phyloP scores from a whole-genome alignment of 208 protist species.

The Acanthamoeba healyi region DNA sequence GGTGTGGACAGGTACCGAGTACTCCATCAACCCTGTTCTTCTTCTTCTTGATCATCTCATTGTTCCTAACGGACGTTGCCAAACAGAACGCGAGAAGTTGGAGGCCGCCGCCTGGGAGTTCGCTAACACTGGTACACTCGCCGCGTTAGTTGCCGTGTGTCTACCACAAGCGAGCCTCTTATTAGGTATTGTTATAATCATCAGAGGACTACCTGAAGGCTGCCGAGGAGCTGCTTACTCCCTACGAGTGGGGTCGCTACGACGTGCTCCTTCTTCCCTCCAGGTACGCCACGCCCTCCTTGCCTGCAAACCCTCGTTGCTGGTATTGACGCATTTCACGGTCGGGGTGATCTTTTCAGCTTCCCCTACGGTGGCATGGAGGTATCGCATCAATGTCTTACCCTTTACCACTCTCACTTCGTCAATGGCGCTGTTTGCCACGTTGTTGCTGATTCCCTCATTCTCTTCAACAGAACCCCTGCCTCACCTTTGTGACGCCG shows the following conservation, averaged over 20 bases:
- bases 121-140: slow-evolving; percentile 82
- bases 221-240: slow-evolving; percentile 87
- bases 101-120: slow-evolving; percentile 91
- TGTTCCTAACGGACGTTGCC: too few relatives aligned
- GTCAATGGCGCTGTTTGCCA: too few relatives aligned
- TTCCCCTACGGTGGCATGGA: slow-evolving; percentile 94
- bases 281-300: neutral
- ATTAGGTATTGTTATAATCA: too few relatives aligned
- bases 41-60: slow-evolving; percentile 18
- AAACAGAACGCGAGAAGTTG: slow-evolving; percentile 81
- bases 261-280: slow-evolving; percentile 92
- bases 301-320: too few relatives aligned
- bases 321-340: too few relatives aligned
- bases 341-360: slow-evolving; percentile 77
- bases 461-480: slow-evolving; percentile 77
- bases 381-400: too few relatives aligned
- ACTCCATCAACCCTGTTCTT: neutral
- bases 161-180: too few relatives aligned
- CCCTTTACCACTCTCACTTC: too few relatives aligned
- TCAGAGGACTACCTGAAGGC: slow-evolving; percentile 89
- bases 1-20: neutral
- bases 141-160: too few relatives aligned
- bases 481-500: slow-evolving; percentile 92
- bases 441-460: too few relatives aligned
- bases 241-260: slow-evolving; percentile 85